Evolutionary conservation across 495 filamentous ascomycete species (phyloP).

Genomic region (Trichoderma reesei): DNA sequence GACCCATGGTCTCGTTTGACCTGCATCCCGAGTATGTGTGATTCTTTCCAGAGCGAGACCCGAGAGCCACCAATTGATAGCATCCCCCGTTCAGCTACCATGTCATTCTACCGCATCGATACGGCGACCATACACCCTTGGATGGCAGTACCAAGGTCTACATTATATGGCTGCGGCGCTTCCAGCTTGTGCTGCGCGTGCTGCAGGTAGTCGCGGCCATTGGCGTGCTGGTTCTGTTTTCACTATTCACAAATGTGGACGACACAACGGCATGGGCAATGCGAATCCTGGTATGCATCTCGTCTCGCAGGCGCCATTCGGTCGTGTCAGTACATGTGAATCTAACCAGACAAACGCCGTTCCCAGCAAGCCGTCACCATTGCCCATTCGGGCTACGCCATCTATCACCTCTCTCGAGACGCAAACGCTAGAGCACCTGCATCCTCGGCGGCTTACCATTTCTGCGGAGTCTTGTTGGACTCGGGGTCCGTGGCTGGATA

Average conservation of each 20-base stretch:
- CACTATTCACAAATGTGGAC: conserved; percentile 58
- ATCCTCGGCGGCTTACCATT: conserved; percentile 74
- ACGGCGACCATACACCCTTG: conserved; percentile 47
- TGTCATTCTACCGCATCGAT: conserved; percentile 20
- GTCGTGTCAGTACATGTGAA: background rate
- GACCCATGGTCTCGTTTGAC: conserved; percentile 68
- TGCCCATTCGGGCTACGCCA: conserved; percentile 59
- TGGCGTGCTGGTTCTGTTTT: conserved; percentile 61
- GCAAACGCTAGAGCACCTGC: conserved; percentile 58
- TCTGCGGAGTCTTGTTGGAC: conserved; percentile 69
- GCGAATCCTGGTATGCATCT: conserved; percentile 56
- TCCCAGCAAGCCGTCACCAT: conserved; percentile 58
- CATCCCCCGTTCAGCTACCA: conserved; percentile 23
- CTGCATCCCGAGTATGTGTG: conserved; percentile 70
- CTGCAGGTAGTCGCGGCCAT: conserved; percentile 56
- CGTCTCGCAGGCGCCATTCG: background rate
- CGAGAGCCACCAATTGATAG: conserved; percentile 12
- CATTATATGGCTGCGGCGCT: conserved; percentile 53
- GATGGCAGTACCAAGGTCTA: conserved; percentile 54
- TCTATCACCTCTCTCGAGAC: conserved; percentile 64
- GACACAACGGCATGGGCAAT: conserved; percentile 61
- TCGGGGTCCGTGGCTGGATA: conserved; percentile 66
- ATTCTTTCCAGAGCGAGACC: background rate
- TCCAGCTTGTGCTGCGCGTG: conserved; percentile 57
- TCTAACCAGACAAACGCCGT: background rate